phyloP scores from a whole-genome alignment of 2,329 filamentous ascomycete genomes.

The Exophiala lecanii-corni region DNA sequence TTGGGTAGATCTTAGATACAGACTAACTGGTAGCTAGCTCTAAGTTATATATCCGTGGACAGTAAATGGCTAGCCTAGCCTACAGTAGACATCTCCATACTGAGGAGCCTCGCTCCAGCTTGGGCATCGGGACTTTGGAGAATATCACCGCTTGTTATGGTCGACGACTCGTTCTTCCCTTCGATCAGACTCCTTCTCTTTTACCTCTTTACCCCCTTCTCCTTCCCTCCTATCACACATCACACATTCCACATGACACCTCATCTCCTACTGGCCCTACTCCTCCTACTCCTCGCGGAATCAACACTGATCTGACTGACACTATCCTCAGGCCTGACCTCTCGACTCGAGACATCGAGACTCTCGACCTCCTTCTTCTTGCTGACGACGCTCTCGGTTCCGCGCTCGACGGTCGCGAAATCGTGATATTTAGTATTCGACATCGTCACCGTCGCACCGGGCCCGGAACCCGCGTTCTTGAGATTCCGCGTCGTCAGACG shows the following conservation, averaged over 20 bases:
- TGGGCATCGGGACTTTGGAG: too few species aligned
- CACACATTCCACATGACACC: background rate
- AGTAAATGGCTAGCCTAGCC: too few species aligned
- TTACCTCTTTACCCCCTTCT: too few species aligned
- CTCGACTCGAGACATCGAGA: slow-evolving; percentile 19
- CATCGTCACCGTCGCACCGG: too few species aligned
- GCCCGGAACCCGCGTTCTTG: background rate
- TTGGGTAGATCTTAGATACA: too few species aligned
- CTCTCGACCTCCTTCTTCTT: slow-evolving; percentile 22
- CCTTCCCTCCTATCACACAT: background rate
- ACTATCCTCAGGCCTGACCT: slow-evolving; percentile 26
- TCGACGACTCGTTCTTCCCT: too few species aligned
- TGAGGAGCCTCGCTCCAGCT: too few species aligned
- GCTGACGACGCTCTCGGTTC: slow-evolving; percentile 20
- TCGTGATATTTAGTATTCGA: slow-evolving; percentile 1
- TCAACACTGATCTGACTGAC: slow-evolving; percentile 25
- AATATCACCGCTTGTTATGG: too few species aligned
- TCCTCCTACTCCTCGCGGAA: slow-evolving; percentile 10
- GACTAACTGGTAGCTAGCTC: too few species aligned
- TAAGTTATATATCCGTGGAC: too few species aligned
- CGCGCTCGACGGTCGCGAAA: slow-evolving; percentile 1
- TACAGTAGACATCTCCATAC: too few species aligned
- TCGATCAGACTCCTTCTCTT: too few species aligned
- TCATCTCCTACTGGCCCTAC: slow-evolving; percentile 3
- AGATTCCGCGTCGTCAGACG: slow-evolving; percentile 17